These are phyloP conservation scores for Phytopythium montanum DNA, from an alignment of 352 stramenopile genomes.

Conservation along the genomic window DNA sequence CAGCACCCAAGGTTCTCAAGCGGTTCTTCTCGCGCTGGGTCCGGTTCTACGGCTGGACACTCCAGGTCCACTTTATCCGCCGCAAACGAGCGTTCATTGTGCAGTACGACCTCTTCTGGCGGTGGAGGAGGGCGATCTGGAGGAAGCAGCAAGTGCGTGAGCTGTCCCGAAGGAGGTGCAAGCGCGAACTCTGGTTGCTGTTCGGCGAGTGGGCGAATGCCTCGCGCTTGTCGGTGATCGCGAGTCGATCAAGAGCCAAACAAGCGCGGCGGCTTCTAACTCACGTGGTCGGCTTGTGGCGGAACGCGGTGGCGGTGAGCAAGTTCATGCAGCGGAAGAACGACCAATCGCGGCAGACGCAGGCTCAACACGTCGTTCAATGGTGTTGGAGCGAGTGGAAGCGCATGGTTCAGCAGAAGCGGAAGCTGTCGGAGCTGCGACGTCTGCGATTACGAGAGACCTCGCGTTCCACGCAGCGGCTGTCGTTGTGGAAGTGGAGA, in stretches of 20 bases:
- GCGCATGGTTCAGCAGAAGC: constrained; percentile 16
- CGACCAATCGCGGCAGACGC: not conserved
- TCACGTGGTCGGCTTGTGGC: constrained; percentile 36
- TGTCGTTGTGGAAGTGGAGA: constrained; percentile 49
- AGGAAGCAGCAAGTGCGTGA: constrained; percentile 35
- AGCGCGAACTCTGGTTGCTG: constrained; percentile 20
- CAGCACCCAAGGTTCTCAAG: constrained; percentile 45
- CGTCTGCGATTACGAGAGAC: constrained; percentile 18
- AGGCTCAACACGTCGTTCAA: not conserved
- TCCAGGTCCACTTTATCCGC: constrained; percentile 42
- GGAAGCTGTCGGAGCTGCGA: constrained; percentile 17
- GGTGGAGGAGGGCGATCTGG: constrained; percentile 52
- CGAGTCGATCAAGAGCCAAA: constrained; percentile 23
- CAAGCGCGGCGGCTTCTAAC: constrained; percentile 24
- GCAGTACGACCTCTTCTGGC: constrained; percentile 63
- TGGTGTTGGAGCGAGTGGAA: constrained; percentile 26
- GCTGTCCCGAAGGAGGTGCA: constrained; percentile 20
- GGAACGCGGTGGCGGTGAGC: constrained; percentile 9
- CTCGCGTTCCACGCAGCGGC: constrained; percentile 12
- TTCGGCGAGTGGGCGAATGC: constrained; percentile 58
- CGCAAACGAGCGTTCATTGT: constrained; percentile 43
- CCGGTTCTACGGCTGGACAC: constrained; percentile 41
- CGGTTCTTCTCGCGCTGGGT: constrained; percentile 66
- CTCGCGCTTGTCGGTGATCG: constrained; percentile 51
- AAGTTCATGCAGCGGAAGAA: constrained; percentile 15